Conservation (phyloP, 139 green algal species). For the Chlamydomonas schloesseri region DNA sequence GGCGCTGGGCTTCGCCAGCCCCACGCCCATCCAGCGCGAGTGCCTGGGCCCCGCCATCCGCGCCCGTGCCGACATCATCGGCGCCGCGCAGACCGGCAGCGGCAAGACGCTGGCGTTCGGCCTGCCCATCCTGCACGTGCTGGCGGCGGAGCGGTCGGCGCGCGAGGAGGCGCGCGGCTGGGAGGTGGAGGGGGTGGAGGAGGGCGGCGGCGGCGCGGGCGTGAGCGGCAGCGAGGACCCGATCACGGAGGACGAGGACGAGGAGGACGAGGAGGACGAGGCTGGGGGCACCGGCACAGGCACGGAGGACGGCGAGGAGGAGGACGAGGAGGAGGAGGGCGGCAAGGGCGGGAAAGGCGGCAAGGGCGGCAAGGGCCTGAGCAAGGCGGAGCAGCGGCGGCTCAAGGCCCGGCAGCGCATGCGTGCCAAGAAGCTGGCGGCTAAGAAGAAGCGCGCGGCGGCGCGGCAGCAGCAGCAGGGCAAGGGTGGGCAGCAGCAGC, state of each 20-base stretch:
- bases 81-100: conserved; percentile 95
- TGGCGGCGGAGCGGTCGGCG: conserved; percentile 57
- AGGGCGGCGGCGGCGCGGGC: background rate
- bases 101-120: conserved; percentile 99
- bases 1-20: conserved; percentile 69
- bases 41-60: conserved; percentile 79
- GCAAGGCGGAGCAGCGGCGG: background rate
- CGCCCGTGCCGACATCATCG: conserved; percentile 89
- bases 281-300: too few relatives aligned
- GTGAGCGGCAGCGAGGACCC: background rate
- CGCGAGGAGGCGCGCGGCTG: background rate
- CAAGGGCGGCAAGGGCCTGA: background rate
- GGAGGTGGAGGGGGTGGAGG: background rate
- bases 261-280: background rate
- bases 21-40: conserved; percentile 86
- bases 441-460: background rate
- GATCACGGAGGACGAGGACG: background rate
- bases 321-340: conserved; percentile 1
- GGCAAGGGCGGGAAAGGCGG: background rate
- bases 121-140: conserved; percentile 92
- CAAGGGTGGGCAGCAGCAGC: background rate
- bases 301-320: conserved; percentile 42
- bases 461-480: background rate
- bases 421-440: background rate
- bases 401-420: background rate